Conservation (phyloP, 2,329 filamentous ascomycete species). For the Claviceps sp. region DNA sequence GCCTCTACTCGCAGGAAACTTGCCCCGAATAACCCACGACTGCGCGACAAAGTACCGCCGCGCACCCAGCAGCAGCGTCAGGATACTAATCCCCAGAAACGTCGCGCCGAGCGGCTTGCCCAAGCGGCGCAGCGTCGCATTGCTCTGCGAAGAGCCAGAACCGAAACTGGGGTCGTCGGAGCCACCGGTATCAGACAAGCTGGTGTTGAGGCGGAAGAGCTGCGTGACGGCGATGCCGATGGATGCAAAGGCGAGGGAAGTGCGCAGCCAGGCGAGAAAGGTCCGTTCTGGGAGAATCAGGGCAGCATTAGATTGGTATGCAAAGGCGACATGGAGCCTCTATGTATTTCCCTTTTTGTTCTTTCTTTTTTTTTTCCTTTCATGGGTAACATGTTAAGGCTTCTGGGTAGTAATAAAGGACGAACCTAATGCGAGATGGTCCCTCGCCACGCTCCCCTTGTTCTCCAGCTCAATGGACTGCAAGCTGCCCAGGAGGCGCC, state of each 20-base stretch:
- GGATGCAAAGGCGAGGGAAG: conserved; percentile 66
- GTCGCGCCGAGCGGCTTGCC: conserved; percentile 65
- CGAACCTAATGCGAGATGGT: conserved; percentile 67
- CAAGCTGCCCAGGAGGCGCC: conserved; percentile 31
- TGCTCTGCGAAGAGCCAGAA: conserved; percentile 11
- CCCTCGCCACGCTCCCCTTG: conserved; percentile 69
- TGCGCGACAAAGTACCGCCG: conserved; percentile 67
- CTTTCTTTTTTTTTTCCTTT: not conserved
- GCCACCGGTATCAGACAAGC: conserved; percentile 26
- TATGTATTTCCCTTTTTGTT: not conserved
- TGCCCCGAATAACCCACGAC: conserved; percentile 66
- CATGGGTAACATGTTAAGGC: too few relatives aligned
- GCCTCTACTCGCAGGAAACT: conserved; percentile 66
- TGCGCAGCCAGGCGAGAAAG: conserved; percentile 75
- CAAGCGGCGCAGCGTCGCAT: conserved; percentile 42
- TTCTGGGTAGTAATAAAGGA: not conserved
- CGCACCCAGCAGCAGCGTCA: conserved; percentile 64
- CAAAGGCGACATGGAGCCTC: not conserved
- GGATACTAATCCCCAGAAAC: conserved; percentile 62
- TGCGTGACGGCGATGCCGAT: conserved; percentile 78
- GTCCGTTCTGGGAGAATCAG: conserved; percentile 50
- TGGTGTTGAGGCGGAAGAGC: conserved; percentile 69
- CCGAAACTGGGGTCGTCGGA: conserved; percentile 10
- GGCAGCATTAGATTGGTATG: not conserved
- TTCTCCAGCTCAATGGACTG: conserved; percentile 67